Evolutionary conservation across 345 rosid genomes (phyloP), one percentile per base, ranked within the genome.

Genomic region (Citrus maxima): DNA sequence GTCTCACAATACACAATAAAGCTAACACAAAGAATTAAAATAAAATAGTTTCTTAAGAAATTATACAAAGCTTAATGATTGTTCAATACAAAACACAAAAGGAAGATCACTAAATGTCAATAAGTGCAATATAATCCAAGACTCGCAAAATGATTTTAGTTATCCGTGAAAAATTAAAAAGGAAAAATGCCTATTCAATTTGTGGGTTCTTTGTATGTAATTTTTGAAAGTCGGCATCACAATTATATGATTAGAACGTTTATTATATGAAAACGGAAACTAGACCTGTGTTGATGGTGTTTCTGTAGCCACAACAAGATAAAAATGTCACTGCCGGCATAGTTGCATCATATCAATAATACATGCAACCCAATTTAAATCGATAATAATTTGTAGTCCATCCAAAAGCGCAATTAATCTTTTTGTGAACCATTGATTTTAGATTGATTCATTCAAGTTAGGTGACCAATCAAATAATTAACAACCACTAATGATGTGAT

Each of bases 401-500:
- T 78, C 55, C 62, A 80, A 80, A 61, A 30, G 22, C 18, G 51
- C 51, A 46, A 76, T 69, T 40, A 40, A 46, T 70, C 35, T 35
- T 75, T 60, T 9, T 35, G 18, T 51, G 46, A 78, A 12, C 81
- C 78, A 78, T 67, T 76, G 74, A 69, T 67, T 77, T 80, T 75
- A 67, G 79, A 63, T 74, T 30, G 70, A 55, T 54, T 54, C 58
- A 27, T 49, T 74, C 27, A 77, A 46, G 81, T 86, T 86, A 82
- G 89, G 87, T 86, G 70, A 42, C 56, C 89, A 80, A 84, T 86
- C 89, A 84, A 75, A 82, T 78, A 56, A 61, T 78, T 81, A 81
- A 82, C 83, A 65, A 77, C 80, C 81, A 70, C 78, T 81, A 83
- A 83, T 81, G 82, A 83, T 82, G 84, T 84, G 84, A 86, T 82